Percentiles rank a stretch among this genome's conserved stretches.
Conservation (phyloP, 805 yeast species). For the Candida glaebosa region DNA sequence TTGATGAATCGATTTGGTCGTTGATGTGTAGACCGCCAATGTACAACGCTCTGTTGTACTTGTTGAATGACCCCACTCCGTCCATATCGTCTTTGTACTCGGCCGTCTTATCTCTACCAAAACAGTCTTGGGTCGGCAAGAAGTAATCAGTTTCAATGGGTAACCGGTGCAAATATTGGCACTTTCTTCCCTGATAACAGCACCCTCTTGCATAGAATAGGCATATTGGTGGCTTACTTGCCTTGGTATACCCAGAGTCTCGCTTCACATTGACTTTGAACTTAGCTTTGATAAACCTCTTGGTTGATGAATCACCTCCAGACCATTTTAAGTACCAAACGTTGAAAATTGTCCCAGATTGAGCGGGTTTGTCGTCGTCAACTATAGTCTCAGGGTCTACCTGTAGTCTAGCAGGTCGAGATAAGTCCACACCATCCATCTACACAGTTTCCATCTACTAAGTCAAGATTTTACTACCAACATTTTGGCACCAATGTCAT, state of each 20-base stretch:
- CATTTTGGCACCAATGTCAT: too few relatives aligned
- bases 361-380: slow-evolving; percentile 66
- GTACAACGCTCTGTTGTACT: slow-evolving; percentile 70
- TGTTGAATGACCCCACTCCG: slow-evolving; percentile 81
- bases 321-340: slow-evolving; percentile 91
- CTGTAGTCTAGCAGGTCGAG: slow-evolving; percentile 65
- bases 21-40: slow-evolving; percentile 57
- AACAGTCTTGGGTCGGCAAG: slow-evolving; percentile 75
- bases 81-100: slow-evolving; percentile 90
- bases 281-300: slow-evolving; percentile 45
- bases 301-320: slow-evolving; percentile 58
- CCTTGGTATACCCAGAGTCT: slow-evolving; percentile 77
- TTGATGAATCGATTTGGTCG: slow-evolving; percentile 31
- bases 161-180: slow-evolving; percentile 74
- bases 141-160: slow-evolving; percentile 60
- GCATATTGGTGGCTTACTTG: slow-evolving; percentile 57
- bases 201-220: slow-evolving; percentile 86
- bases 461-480: neutral
- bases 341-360: slow-evolving; percentile 76
- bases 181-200: slow-evolving; percentile 73
- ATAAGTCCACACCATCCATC: neutral
- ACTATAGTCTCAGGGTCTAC: slow-evolving; percentile 58
- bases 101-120: slow-evolving; percentile 84
- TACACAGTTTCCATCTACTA: too few relatives aligned
- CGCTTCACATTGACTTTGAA: slow-evolving; percentile 54